Conservation (phyloP, 208 protist species). For the Acanthamoeba royreba region DNA sequence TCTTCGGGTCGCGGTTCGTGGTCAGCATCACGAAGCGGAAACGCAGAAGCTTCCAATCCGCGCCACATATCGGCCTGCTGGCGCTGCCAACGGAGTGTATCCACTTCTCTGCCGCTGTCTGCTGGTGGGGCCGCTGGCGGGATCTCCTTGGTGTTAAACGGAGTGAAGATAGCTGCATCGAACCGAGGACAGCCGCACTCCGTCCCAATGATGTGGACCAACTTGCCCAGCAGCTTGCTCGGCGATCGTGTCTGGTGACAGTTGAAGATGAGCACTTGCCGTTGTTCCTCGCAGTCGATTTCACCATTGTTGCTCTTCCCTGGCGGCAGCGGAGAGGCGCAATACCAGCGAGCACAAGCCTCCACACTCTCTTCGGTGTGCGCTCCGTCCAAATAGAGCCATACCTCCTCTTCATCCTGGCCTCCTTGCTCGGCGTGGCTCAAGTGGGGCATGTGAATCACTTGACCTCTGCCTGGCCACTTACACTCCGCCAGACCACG, state of each 20-base stretch:
- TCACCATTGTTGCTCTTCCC: neutral
- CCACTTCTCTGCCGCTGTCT: neutral
- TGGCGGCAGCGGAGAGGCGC: neutral
- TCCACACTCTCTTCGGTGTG: constrained; percentile 41
- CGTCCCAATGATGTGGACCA: neutral
- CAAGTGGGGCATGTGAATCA: neutral
- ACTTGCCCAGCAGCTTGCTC: neutral
- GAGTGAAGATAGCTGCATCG: constrained; percentile 6
- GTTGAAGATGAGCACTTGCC: neutral
- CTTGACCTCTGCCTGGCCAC: constrained; percentile 14
- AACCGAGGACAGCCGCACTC: neutral
- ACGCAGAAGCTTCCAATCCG: neutral
- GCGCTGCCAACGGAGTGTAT: neutral
- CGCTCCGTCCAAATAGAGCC: constrained; percentile 34
- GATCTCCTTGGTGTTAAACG: neutral
- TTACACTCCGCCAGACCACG: neutral
- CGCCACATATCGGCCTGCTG: neutral
- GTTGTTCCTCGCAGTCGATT: neutral
- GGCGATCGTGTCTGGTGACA: neutral
- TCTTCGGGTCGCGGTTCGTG: no score
- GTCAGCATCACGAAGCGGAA: no score
- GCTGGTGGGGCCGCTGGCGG: neutral
- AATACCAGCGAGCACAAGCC: neutral
- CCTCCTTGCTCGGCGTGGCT: neutral
- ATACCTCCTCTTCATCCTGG: neutral